Evolutionary conservation across 495 filamentous ascomycete species (phyloP).

Genomic region (Melanomma pulvis-pyrius): DNA sequence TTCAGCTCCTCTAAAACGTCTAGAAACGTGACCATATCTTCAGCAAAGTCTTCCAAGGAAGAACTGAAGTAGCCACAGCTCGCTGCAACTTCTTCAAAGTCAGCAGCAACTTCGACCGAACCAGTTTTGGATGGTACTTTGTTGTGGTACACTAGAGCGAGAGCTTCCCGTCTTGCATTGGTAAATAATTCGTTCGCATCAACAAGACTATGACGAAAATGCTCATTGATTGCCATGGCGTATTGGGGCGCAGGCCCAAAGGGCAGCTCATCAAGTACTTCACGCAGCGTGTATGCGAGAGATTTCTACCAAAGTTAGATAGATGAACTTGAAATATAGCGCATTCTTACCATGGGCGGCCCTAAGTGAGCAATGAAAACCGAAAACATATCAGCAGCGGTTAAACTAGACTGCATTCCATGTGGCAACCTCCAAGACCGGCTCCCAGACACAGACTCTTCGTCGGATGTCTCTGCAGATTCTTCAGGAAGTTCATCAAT

Average conservation of each 20-base stretch:
- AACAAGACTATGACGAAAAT: slow-evolving; percentile 74
- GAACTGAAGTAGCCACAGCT: slow-evolving; percentile 95
- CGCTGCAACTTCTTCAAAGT: slow-evolving; percentile 93
- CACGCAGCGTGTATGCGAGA: slow-evolving; percentile 82
- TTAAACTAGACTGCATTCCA: slow-evolving; percentile 37
- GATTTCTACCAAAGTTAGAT: slow-evolving; percentile 62
- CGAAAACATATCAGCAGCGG: slow-evolving; percentile 79
- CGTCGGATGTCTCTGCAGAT: slow-evolving; percentile 23
- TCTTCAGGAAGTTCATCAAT: slow-evolving; percentile 34
- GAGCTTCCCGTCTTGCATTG: slow-evolving; percentile 69
- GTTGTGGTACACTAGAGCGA: slow-evolving; percentile 75
- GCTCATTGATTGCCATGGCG: slow-evolving; percentile 70
- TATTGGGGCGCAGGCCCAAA: slow-evolving; percentile 68
- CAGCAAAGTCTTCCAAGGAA: slow-evolving; percentile 82
- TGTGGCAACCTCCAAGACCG: slow-evolving; percentile 26
- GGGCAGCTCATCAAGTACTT: slow-evolving; percentile 85
- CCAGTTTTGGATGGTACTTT: slow-evolving; percentile 68
- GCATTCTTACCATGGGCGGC: slow-evolving; percentile 75
- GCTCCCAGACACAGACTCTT: background rate
- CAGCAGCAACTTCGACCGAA: slow-evolving; percentile 76
- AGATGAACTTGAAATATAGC: background rate
- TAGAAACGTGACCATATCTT: slow-evolving; percentile 83
- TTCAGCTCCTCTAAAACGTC: slow-evolving; percentile 83
- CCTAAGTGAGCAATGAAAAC: slow-evolving; percentile 85
- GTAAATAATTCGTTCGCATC: slow-evolving; percentile 80